These are phyloP conservation scores for Cordyceps cateniannulata DNA, from an alignment of 2,329 filamentous ascomycete genomes.

Conservation along the genomic window DNA sequence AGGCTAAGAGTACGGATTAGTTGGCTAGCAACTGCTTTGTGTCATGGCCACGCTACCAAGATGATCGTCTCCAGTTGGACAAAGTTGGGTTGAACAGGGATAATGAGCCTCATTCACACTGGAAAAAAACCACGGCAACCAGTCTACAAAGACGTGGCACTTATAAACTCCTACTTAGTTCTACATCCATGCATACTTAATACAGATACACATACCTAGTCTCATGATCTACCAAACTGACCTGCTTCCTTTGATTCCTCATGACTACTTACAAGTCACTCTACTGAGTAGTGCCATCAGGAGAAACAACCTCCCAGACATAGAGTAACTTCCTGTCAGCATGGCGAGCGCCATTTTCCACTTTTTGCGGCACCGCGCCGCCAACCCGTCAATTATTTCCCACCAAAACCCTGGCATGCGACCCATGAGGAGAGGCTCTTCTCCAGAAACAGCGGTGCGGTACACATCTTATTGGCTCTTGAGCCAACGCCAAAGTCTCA, in stretches of 20 bases:
- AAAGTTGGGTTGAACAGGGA: background rate
- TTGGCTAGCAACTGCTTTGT: background rate
- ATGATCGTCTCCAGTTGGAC: slow-evolving; percentile 1
- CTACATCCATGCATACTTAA: too few species aligned
- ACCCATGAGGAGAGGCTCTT: background rate
- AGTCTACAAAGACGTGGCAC: background rate
- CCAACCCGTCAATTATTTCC: background rate
- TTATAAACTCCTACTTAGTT: too few species aligned
- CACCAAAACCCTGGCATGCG: background rate
- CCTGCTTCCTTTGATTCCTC: too few species aligned
- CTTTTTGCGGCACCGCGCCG: background rate
- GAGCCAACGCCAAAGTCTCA: slow-evolving; percentile 2
- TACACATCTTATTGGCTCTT: background rate
- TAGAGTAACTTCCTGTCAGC: background rate
- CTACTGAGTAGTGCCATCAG: background rate
- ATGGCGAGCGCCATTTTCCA: background rate
- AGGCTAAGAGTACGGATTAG: too few species aligned
- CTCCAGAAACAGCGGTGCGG: background rate
- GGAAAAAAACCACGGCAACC: background rate
- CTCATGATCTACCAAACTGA: too few species aligned
- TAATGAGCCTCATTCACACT: background rate
- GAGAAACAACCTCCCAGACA: background rate
- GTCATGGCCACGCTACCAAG: slow-evolving; percentile 2
- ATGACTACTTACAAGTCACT: background rate
- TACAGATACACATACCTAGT: too few species aligned